Base-by-base conservation (phyloP, 352 stramenopile genomes). In the Phytopythium helicoides region DNA sequence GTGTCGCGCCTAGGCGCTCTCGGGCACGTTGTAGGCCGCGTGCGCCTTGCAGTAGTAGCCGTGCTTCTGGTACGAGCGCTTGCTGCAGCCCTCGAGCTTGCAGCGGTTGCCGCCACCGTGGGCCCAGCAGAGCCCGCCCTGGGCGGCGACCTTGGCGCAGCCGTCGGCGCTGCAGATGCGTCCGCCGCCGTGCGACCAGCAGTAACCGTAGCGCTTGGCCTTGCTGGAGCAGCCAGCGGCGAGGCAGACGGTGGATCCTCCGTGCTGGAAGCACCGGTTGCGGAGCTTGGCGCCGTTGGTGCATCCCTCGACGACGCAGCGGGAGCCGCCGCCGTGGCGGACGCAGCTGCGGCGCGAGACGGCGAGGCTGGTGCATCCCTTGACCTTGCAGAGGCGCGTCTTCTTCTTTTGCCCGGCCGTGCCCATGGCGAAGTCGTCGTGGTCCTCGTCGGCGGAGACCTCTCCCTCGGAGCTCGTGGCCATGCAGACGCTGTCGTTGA, bases 191-290 rank as follows among this genome's bases (percentile, higher is more conserved):
- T 92, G 82, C 19, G 82, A 87, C 73, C 80, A 90, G 66, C 82
- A 92, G 61, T 86, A 78, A 47, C 82, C 82, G 58, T 88, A 88
- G n/a, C 79, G 80, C 61, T 90, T 90, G 59, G 82, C 79, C 46
- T 88, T 87, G 57, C 72, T 74, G 50, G 56, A 71, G 68, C 82
- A 92, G 38, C 75, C 69, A 2, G 82, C 67, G 10, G 75, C 66
- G 23, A 76, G 61, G 64, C 82, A 92, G 36, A 72, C 85, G 36
- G 86, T 87, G 34, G 72, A 87, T 36, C 78, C 78, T 26, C 75
- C 78, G 65, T 89, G 79, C 60, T 89, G 79, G 60, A 89, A 89
- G 72, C 79, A 89, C 53, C 72, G 71, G 60, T 87, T 87, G 57
- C 81, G 75, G 33, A 86, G 69, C 61, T 87, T 87, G 45, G 79